A percentile compares a stretch with the other conserved stretches of the same genome.
phyloP scores from a whole-genome alignment of 2,329 filamentous ascomycete genomes.

The Cadophora luteo-olivacea region DNA sequence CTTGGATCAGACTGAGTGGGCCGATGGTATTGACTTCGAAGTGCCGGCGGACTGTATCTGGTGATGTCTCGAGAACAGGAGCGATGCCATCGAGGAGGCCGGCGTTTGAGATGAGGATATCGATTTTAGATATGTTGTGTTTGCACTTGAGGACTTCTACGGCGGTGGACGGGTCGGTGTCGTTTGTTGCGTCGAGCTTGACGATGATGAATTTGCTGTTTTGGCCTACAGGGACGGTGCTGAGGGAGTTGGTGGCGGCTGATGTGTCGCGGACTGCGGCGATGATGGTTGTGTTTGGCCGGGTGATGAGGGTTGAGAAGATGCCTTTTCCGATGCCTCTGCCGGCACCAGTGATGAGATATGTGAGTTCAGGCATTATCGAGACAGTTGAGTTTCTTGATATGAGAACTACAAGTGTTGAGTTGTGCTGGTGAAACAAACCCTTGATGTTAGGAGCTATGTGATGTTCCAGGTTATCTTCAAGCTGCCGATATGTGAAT shows the following conservation, averaged over 20 bases:
- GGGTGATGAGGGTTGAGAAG: constrained; percentile 43
- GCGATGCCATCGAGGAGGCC: constrained; percentile 47
- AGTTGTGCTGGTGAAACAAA: background rate
- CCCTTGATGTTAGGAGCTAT: background rate
- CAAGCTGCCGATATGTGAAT: background rate
- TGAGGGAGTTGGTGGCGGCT: constrained; percentile 41
- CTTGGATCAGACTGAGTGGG: constrained; percentile 52
- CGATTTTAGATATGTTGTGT: constrained; percentile 50
- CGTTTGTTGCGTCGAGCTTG: constrained; percentile 50
- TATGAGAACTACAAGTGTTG: background rate
- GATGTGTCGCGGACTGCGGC: constrained; percentile 46
- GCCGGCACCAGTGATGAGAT: constrained; percentile 36
- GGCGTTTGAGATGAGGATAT: constrained; percentile 59
- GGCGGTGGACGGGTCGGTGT: constrained; percentile 46
- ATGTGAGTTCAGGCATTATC: constrained; percentile 55
- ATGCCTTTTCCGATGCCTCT: constrained; percentile 45
- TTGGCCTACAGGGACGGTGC: constrained; percentile 31
- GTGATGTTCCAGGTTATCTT: background rate
- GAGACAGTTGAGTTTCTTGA: background rate
- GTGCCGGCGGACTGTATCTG: constrained; percentile 47
- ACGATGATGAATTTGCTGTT: constrained; percentile 49
- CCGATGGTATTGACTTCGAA: constrained; percentile 53
- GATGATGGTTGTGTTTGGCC: constrained; percentile 48
- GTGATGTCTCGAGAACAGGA: constrained; percentile 42
- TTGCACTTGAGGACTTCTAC: constrained; percentile 44